phyloP scores from a whole-genome alignment of 75 land plant genomes.

The Pinus albicaulis region DNA sequence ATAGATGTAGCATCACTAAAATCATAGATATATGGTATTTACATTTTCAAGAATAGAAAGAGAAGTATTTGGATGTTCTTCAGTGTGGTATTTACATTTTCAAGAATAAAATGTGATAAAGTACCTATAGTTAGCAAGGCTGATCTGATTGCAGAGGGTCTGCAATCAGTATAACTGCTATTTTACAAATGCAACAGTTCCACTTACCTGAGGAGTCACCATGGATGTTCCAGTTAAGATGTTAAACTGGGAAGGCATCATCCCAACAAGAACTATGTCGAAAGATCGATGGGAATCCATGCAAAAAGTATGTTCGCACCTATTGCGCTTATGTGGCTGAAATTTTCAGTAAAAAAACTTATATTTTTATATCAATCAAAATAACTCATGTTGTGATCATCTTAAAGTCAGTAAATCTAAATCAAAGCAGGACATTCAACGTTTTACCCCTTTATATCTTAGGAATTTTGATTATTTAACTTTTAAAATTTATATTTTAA shows the following conservation, averaged over 20 bases:
- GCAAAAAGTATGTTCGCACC: conserved; percentile 59
- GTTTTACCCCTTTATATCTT: too few relatives aligned
- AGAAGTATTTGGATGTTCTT: background rate
- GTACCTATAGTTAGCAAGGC: conserved; percentile 80
- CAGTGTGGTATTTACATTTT: background rate
- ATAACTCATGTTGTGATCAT: too few relatives aligned
- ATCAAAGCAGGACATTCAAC: too few relatives aligned
- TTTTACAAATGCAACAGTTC: conserved; percentile 56
- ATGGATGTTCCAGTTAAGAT: conserved; percentile 79
- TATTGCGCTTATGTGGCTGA: conserved; percentile 67
- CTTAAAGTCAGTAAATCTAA: too few relatives aligned
- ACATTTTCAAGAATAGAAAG: background rate
- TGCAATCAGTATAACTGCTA: conserved; percentile 54
- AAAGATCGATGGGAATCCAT: background rate
- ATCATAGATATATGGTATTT: too few relatives aligned
- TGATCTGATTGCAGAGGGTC: conserved; percentile 64
- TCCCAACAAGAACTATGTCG: background rate
- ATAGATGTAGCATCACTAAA: too few relatives aligned
- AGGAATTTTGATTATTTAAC: too few relatives aligned
- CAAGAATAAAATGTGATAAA: background rate
- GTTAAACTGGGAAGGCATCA: conserved; percentile 34
- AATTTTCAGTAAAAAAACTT: too few relatives aligned
- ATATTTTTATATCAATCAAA: too few relatives aligned
- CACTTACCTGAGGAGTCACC: conserved; percentile 77
- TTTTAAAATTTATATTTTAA: too few relatives aligned